phyloP scores from a whole-genome alignment of 441 rosid genomes.

The Euphorbia celastroides region DNA sequence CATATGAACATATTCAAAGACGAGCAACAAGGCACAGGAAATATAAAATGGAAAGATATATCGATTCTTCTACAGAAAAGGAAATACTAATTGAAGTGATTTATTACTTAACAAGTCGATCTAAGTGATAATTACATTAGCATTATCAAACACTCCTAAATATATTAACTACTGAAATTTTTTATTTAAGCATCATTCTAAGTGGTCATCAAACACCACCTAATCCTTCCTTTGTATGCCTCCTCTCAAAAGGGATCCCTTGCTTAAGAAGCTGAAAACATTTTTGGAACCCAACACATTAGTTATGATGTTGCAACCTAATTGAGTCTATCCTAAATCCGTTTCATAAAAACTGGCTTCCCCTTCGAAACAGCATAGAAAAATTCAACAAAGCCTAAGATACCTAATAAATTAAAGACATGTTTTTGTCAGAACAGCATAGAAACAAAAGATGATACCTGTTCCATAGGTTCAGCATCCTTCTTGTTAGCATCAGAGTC shows the following conservation, averaged over 20 bases:
- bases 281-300: background rate
- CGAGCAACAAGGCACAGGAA: background rate
- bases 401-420: background rate
- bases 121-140: background rate
- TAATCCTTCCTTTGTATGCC: background rate
- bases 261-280: background rate
- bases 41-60: background rate
- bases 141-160: background rate
- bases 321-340: background rate
- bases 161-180: background rate
- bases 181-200: too few species aligned
- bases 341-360: background rate
- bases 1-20: background rate
- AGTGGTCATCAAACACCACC: background rate
- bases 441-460: slow-evolving; percentile 44
- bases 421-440: too few species aligned
- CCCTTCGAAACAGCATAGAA: background rate
- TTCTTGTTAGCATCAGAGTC: slow-evolving; percentile 28
- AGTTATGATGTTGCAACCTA: background rate
- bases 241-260: background rate
- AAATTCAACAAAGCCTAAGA: background rate
- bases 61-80: background rate
- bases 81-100: background rate
- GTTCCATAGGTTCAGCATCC: slow-evolving; percentile 63
- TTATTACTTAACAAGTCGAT: background rate